Evolutionary conservation across 257 asterid genomes (phyloP).

Genomic region (Paraleonurus japonicus): DNA sequence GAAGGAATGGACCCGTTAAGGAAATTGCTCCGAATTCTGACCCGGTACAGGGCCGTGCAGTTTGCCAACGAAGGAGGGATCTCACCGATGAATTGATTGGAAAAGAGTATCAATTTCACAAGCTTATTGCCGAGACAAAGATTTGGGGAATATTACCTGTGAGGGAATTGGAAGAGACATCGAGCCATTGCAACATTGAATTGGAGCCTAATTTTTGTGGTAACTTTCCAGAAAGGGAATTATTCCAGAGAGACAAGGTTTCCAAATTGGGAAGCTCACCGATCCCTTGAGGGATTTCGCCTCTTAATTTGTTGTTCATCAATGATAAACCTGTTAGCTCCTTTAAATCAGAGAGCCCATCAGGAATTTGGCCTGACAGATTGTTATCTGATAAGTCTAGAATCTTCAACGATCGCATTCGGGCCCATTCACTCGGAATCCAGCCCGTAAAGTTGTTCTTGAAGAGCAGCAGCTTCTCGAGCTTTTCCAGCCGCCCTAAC

Average conservation of each 20-base stretch:
- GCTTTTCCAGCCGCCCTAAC: slow-evolving; percentile 41
- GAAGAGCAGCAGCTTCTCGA: slow-evolving; percentile 55
- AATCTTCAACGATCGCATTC: slow-evolving; percentile 36
- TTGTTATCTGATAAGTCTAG: slow-evolving; percentile 75
- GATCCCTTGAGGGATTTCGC: slow-evolving; percentile 69
- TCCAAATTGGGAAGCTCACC: slow-evolving; percentile 74
- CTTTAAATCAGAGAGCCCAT: slow-evolving; percentile 41
- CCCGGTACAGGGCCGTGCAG: slow-evolving; percentile 55
- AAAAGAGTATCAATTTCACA: slow-evolving; percentile 62
- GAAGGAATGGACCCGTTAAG: slow-evolving; percentile 78
- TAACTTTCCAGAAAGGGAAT: slow-evolving; percentile 70
- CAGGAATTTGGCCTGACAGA: slow-evolving; percentile 68
- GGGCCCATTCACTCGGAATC: slow-evolving; percentile 52
- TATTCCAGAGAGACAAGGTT: slow-evolving; percentile 66
- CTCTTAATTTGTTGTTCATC: slow-evolving; percentile 67
- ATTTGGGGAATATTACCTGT: slow-evolving; percentile 76
- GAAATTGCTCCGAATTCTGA: slow-evolving; percentile 67
- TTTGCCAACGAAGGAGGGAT: slow-evolving; percentile 66
- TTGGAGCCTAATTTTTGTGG: slow-evolving; percentile 75
- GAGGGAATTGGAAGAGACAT: slow-evolving; percentile 72
- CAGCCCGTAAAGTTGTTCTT: slow-evolving; percentile 54
- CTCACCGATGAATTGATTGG: slow-evolving; percentile 59
- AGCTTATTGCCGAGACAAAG: slow-evolving; percentile 61
- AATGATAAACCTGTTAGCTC: slow-evolving; percentile 40
- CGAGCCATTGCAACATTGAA: slow-evolving; percentile 55